Base-by-base conservation (phyloP, 306 rosid genomes). In the Ziziphus jujuba region DNA sequence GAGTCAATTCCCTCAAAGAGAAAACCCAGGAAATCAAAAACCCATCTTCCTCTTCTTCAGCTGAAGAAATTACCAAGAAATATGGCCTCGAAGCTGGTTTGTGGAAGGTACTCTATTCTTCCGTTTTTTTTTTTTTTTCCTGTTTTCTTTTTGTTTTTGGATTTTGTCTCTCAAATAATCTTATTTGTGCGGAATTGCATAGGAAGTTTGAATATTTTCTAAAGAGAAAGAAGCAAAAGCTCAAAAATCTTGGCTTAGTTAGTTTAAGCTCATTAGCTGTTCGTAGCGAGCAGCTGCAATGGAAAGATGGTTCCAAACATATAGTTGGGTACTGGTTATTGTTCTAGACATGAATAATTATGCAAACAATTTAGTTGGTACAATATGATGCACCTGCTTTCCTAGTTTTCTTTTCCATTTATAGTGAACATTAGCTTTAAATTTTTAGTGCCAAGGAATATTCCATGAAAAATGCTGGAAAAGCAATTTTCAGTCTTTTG, bases 51-150 rank as follows among this genome's bases (percentile, higher is more conserved):
- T 13, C 80, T 64, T 65, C 73, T 43, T 59, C 79, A 14, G 81
- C 88, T 11, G 98, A 92, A 14, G 95, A 89, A 51, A 72, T 92
- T 47, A 82, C 98, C 13, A 80, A 84, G 67, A 92, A 92, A 69
- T 92, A 84, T 65, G 98, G 97, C 47, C 97, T 92, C 63, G 97
- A 92, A 79, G 96, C 88, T 80, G 98, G 91, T 66, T 88, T 92
- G 9, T 92, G 96, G 98, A 86, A 89, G 97, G 98, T 92, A 64
- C 77, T 68, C 71, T 16, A 49, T 49, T 49, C 19, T 9, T 16
- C 54, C 16, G 19, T 20, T 20, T 21, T 54, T 21, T 51, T 5
- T 33, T 20, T 20, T 21, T 54, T 21, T 51, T 5, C 59, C 15
- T 6, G 24, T 14, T 54, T 0, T 44, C 47, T 76, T 9, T 9